Percentiles rank a stretch among this genome's conserved stretches.
These are phyloP conservation scores for Pelargonium citronellum DNA, from an alignment of 441 rosid species.

Conservation along the genomic window DNA sequence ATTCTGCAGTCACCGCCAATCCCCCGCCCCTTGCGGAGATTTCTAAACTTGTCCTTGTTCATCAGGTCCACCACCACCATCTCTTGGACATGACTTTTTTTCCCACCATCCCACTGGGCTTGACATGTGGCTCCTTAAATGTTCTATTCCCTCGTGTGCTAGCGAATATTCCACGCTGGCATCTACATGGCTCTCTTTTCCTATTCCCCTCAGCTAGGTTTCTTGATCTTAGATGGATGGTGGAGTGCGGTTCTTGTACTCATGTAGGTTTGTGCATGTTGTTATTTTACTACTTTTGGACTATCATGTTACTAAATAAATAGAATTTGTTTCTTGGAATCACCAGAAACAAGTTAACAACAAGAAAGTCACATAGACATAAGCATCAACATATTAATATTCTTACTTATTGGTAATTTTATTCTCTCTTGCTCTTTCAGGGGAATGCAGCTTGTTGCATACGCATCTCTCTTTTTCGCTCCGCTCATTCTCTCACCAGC, in stretches of 20 bases:
- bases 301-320: slow-evolving; percentile 22
- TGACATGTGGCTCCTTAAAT: slow-evolving; percentile 34
- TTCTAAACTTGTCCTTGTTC: slow-evolving; percentile 17
- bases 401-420: background rate
- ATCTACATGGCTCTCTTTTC: slow-evolving; percentile 17
- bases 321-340: background rate
- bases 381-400: background rate
- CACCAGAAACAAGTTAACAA: background rate
- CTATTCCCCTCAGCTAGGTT: background rate
- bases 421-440: background rate
- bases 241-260: background rate
- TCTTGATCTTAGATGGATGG: background rate
- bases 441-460: background rate
- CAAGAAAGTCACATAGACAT: background rate
- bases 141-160: slow-evolving; percentile 17
- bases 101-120: slow-evolving; percentile 23
- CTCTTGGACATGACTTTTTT: slow-evolving; percentile 3
- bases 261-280: background rate
- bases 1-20: slow-evolving; percentile 11
- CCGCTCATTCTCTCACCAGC: background rate
- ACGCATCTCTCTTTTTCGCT: slow-evolving; percentile 5
- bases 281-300: background rate
- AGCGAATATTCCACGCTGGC: slow-evolving; percentile 43
- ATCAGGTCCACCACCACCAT: background rate
- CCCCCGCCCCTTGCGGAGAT: slow-evolving; percentile 4